A percentile compares a stretch with the other conserved stretches of the same genome.
These are phyloP conservation scores for Exophiala dermatitidis DNA, from an alignment of 2,329 filamentous ascomycete species.

Conservation along the genomic window DNA sequence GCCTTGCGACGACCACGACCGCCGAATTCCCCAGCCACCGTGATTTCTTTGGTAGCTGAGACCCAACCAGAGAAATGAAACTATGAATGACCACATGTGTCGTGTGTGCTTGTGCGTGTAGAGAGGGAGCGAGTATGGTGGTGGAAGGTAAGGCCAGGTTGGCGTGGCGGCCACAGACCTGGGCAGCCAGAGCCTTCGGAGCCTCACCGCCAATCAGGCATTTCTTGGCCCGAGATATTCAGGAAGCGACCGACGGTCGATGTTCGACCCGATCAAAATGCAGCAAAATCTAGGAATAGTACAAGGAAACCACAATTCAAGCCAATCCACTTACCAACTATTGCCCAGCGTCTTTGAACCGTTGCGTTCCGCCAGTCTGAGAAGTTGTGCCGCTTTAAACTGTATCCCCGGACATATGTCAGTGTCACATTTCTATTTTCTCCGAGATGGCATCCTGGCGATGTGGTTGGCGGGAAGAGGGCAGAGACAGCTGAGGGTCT, in stretches of 20 bases:
- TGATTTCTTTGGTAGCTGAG: constrained; percentile 2
- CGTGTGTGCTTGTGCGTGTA: neutral
- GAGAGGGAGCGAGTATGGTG: neutral
- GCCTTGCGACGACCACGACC: too few relatives aligned
- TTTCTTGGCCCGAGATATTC: constrained; percentile 15
- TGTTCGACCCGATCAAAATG: constrained; percentile 15
- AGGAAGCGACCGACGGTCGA: constrained; percentile 7
- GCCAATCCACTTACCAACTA: constrained; percentile 70
- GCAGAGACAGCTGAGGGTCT: constrained; percentile 4
- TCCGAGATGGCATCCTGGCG: constrained; percentile 7
- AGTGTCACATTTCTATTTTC: constrained; percentile 15
- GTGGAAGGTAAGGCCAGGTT: constrained; percentile 11
- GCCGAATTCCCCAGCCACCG: constrained; percentile 13
- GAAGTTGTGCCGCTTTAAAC: constrained; percentile 80
- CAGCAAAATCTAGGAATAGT: neutral
- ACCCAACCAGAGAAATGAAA: too few relatives aligned
- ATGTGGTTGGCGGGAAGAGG: too few relatives aligned
- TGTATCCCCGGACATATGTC: constrained; percentile 46
- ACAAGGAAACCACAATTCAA: constrained; percentile 6
- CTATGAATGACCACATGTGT: neutral
- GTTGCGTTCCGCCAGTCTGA: constrained; percentile 80
- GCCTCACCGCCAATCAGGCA: constrained; percentile 20
- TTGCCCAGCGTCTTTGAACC: constrained; percentile 89
- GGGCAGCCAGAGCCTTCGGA: constrained; percentile 4
- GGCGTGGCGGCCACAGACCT: constrained; percentile 19